Conservation (phyloP, 371 early-diverging fungal genomes). For the Mortierella sp. region DNA sequence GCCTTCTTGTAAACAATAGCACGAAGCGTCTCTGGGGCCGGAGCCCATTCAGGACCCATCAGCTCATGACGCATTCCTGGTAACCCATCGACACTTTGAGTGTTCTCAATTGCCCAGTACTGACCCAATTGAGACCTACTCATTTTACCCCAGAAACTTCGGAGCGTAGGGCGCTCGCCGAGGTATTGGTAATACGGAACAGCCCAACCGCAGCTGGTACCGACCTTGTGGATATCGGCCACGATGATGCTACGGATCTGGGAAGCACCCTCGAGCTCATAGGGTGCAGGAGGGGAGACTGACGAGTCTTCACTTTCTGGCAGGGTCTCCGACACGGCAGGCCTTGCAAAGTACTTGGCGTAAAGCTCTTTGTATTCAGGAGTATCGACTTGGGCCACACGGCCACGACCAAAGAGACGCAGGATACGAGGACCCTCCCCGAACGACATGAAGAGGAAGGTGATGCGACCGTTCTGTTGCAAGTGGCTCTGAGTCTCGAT, state of each 20-base stretch:
- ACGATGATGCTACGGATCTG: slow-evolving; percentile 60
- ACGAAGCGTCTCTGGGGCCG: neutral
- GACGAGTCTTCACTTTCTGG: too few species aligned
- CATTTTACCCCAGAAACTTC: slow-evolving; percentile 35
- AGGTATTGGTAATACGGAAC: slow-evolving; percentile 61
- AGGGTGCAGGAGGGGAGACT: slow-evolving; percentile 3
- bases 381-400: slow-evolving; percentile 48
- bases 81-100: slow-evolving; percentile 44
- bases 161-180: slow-evolving; percentile 50
- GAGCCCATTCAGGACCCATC: slow-evolving; percentile 18
- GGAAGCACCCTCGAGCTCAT: slow-evolving; percentile 31
- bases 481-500: slow-evolving; percentile 63
- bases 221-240: slow-evolving; percentile 55
- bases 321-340: neutral
- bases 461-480: slow-evolving; percentile 61
- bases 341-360: slow-evolving; percentile 29
- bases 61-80: slow-evolving; percentile 28
- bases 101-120: slow-evolving; percentile 44
- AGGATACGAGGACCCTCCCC: slow-evolving; percentile 61
- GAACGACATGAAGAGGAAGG: slow-evolving; percentile 64
- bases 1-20: neutral
- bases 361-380: slow-evolving; percentile 49
- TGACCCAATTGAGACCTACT: slow-evolving; percentile 13
- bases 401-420: slow-evolving; percentile 57
- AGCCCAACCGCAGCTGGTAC: slow-evolving; percentile 60